Conservation (phyloP, 169 alveolate genomes). For the Ichthyophthirius multifiliis region DNA sequence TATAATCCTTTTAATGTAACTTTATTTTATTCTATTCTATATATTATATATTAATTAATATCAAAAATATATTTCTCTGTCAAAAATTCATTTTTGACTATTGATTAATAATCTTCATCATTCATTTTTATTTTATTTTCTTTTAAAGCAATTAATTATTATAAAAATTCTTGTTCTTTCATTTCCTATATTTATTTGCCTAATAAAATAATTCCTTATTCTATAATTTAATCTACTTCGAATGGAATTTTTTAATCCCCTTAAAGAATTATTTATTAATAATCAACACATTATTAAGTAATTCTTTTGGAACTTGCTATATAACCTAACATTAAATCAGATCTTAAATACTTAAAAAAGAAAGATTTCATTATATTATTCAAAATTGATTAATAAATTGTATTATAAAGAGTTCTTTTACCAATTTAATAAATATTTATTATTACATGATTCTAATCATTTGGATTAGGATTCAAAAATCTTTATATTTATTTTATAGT, state of each 20-base stretch:
- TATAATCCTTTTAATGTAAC: too few relatives aligned
- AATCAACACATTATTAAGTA: not conserved
- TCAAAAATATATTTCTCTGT: too few relatives aligned
- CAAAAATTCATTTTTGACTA: too few relatives aligned
- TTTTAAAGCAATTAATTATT: not conserved
- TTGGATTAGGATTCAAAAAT: not conserved
- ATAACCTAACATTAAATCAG: not conserved
- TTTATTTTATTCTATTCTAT: too few relatives aligned
- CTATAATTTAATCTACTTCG: not conserved
- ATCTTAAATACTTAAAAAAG: not conserved
- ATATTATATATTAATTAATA: too few relatives aligned
- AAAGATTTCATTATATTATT: not conserved
- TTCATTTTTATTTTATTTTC: too few relatives aligned
- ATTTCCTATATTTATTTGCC: not conserved
- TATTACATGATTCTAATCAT: not conserved
- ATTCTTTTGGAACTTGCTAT: not conserved
- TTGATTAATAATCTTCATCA: too few relatives aligned
- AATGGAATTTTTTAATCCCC: not conserved
- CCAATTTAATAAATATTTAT: not conserved
- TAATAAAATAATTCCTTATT: not conserved
- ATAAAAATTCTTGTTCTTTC: not conserved
- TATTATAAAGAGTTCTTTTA: not conserved
- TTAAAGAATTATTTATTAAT: not conserved
- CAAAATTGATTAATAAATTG: not conserved
- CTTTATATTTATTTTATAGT: too few relatives aligned